These are phyloP conservation scores for Trichoderma semiorbis DNA, from an alignment of 2,329 filamentous ascomycete genomes.

Conservation along the genomic window DNA sequence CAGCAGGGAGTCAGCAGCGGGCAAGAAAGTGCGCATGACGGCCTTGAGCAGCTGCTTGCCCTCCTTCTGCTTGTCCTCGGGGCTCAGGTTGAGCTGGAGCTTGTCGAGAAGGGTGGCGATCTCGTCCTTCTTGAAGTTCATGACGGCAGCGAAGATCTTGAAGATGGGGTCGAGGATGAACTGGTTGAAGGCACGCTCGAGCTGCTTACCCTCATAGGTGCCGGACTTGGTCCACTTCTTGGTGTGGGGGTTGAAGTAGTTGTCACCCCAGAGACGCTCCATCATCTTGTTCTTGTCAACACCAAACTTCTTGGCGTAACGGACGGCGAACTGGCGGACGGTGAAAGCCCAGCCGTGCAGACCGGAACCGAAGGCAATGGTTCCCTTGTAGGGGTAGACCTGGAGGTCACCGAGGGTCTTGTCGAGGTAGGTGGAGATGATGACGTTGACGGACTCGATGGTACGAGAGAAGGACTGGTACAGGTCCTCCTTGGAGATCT, in stretches of 20 bases:
- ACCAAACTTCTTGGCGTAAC: conserved; percentile 99
- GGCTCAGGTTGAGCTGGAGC: conserved; percentile 86
- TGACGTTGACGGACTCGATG: conserved; percentile 99
- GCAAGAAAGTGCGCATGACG: conserved; percentile 98
- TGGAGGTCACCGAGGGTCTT: conserved; percentile 95
- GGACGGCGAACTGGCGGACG: conserved; percentile 90
- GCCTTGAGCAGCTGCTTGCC: conserved; percentile 98
- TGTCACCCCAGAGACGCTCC: conserved; percentile 99
- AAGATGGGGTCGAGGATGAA: conserved; percentile 99
- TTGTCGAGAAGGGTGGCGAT: conserved; percentile 79
- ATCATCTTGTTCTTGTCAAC: conserved; percentile 99
- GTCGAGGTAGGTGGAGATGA: conserved; percentile 99
- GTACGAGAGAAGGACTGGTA: conserved; percentile 99
- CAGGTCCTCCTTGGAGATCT: conserved; percentile 97
- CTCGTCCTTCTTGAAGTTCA: conserved; percentile 99
- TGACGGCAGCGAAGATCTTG: conserved; percentile 94
- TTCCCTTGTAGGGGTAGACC: conserved; percentile 97
- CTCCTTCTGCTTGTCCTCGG: conserved; percentile 87
- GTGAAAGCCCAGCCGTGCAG: conserved; percentile 99
- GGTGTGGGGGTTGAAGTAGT: conserved; percentile 99
- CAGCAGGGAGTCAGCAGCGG: conserved; percentile 93
- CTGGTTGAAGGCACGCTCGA: conserved; percentile 99
- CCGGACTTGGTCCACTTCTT: conserved; percentile 98
- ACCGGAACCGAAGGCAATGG: conserved; percentile 98
- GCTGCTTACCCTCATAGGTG: conserved; percentile 77